phyloP scores from a whole-genome alignment of 495 filamentous ascomycete genomes.

The Penicillium nucicola region DNA sequence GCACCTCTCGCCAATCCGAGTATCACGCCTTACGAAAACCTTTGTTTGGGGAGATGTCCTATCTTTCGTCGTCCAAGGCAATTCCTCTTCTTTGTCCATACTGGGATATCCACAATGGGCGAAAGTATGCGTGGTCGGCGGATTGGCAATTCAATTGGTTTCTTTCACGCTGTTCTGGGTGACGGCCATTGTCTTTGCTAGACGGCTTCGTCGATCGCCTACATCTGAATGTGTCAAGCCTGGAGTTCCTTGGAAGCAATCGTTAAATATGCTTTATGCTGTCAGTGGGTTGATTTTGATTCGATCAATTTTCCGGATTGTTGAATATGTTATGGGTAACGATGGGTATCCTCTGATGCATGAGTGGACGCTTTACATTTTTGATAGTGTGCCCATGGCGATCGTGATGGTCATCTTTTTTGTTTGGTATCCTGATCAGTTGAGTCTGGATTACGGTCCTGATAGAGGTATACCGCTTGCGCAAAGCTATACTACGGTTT shows the following conservation, averaged over 20 bases:
- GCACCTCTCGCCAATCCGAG: conserved; percentile 2
- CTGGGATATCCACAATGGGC: conserved; percentile 3
- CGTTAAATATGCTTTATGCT: conserved; percentile 48
- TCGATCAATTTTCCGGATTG: conserved; percentile 54
- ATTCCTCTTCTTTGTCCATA: background rate
- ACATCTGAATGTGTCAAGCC: conserved; percentile 9
- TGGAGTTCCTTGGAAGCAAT: conserved; percentile 41
- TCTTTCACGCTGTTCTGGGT: conserved; percentile 34
- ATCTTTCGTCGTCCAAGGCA: conserved; percentile 15
- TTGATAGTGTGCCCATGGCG: conserved; percentile 43
- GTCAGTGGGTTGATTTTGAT: conserved; percentile 52
- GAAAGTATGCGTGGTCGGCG: conserved; percentile 25
- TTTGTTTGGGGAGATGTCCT: conserved; percentile 21
- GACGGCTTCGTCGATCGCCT: conserved; percentile 20
- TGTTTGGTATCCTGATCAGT: conserved; percentile 2
- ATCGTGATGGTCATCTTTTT: conserved; percentile 45
- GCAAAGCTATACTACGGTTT: too few species aligned
- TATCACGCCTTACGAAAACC: conserved; percentile 9
- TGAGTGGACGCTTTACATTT: conserved; percentile 15
- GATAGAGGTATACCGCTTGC: too few species aligned
- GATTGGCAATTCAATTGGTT: conserved; percentile 32
- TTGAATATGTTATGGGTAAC: conserved; percentile 56
- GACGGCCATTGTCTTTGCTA: conserved; percentile 24
- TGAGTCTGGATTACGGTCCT: too few species aligned
- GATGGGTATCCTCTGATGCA: conserved; percentile 44